Conservation (phyloP, 2,329 filamentous ascomycete species). For the Fusarium staphyleae region DNA sequence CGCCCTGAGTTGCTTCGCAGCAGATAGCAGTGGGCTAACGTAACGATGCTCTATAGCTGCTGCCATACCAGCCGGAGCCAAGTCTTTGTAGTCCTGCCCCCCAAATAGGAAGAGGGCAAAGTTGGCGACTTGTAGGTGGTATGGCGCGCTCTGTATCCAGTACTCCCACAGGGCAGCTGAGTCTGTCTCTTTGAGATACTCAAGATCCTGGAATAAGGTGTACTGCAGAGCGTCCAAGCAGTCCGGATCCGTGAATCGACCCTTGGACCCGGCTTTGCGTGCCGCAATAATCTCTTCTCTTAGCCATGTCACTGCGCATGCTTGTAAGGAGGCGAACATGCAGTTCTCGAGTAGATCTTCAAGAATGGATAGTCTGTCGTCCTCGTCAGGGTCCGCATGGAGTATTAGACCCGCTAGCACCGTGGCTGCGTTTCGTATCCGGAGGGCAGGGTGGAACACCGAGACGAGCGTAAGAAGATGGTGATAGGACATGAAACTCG, state of each 20-base stretch:
- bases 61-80: slow-evolving; percentile 64
- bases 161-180: slow-evolving; percentile 57
- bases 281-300: slow-evolving; percentile 66
- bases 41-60: slow-evolving; percentile 66
- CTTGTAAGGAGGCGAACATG: slow-evolving; percentile 67
- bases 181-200: slow-evolving; percentile 53
- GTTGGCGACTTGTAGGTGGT: slow-evolving; percentile 67
- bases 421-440: slow-evolving; percentile 62
- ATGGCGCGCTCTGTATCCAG: slow-evolving; percentile 59
- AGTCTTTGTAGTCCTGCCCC: slow-evolving; percentile 51
- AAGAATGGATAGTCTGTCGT: slow-evolving; percentile 66
- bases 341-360: slow-evolving; percentile 72
- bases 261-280: slow-evolving; percentile 42
- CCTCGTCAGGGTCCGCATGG: slow-evolving; percentile 66
- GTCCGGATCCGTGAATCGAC: slow-evolving; percentile 59
- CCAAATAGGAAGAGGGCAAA: slow-evolving; percentile 65
- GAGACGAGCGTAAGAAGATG: slow-evolving; percentile 65
- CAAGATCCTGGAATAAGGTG: slow-evolving; percentile 64
- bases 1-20: slow-evolving; percentile 49
- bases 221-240: slow-evolving; percentile 68
- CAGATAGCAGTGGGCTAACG: slow-evolving; percentile 59
- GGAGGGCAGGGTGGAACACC: slow-evolving; percentile 63
- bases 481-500: slow-evolving; percentile 65
- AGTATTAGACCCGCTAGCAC: slow-evolving; percentile 60
- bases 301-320: slow-evolving; percentile 68